Evolutionary conservation across 2,329 filamentous ascomycete species (phyloP), one percentile per base, ranked within the genome.

Genomic region (Diplodia corticola): DNA sequence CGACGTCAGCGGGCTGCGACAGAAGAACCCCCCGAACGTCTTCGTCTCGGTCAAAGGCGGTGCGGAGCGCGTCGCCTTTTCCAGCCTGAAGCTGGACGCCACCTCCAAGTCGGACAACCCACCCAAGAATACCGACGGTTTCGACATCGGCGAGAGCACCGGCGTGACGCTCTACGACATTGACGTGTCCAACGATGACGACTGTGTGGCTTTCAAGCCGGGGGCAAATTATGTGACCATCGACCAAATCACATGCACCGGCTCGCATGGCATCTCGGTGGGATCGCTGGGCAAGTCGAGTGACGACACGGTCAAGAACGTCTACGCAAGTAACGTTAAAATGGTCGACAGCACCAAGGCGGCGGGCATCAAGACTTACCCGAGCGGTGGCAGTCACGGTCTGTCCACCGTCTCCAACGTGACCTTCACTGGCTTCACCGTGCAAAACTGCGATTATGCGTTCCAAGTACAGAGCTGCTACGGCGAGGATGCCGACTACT

Each of bases 381-480:
- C 80, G 0, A 74, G 73, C 15, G 79, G 80, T 1, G 70, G 70
- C 2, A 67, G 64, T 5, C 75, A 82, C 66, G 78, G 79, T 15
- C 6, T 30, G 9, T 44, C 79, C 0, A 75, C 74, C 0, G 79
- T 82, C 24, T 72, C 69, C 3, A 83, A 83, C 67, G 77, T 82
- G 24, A 82, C 79, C 0, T 82, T 73, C 64, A 72, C 74, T 5
- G 74, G 72, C 20, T 72, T 83, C 20, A 75, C 72, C 0, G 76
- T 81, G 5, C 68, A 76, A 1, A 72, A 74, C 13, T 78, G 74
- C 64, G 79, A 80, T 64, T 82, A 82, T 67, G 80, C 79, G 4
- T 75, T 81, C 68, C 80, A 81, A 67, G 79, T 83, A n/a, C 77
- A 81, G 69, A 81, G 76, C 64, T 82, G 80, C 67, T 83, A 81